phyloP scores from a whole-genome alignment of 768 basidiomycete species.

The Trametes coccinea region DNA sequence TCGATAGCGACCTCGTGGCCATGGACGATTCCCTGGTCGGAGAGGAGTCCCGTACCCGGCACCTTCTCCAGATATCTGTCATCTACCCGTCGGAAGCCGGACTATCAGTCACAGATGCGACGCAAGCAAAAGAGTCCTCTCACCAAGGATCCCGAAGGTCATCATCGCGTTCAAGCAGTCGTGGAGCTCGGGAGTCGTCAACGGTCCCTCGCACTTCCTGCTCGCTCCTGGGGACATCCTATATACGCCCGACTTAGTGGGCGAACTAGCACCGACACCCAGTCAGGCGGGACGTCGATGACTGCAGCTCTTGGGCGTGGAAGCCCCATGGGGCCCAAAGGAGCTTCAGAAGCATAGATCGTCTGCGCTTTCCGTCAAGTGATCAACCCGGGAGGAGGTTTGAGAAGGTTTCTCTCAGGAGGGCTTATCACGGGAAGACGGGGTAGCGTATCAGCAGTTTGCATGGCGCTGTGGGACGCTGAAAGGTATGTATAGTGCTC shows the following conservation, averaged over 20 bases:
- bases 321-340: neutral
- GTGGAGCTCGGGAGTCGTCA: neutral
- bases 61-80: constrained; percentile 40
- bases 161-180: constrained; percentile 30
- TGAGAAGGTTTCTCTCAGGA: constrained; percentile 9
- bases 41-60: constrained; percentile 44
- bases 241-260: neutral
- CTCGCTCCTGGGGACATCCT: neutral
- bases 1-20: constrained; percentile 38
- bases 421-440: constrained; percentile 1
- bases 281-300: neutral
- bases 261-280: neutral
- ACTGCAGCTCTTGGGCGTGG: neutral
- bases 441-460: neutral
- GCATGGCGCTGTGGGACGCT: neutral
- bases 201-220: neutral
- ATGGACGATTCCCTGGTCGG: constrained; percentile 39
- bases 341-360: neutral
- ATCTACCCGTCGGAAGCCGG: constrained; percentile 27
- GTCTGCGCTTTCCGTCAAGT: constrained; percentile 1
- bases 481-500: neutral
- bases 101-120: neutral
- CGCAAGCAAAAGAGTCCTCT: constrained; percentile 1
- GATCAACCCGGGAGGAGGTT: neutral
- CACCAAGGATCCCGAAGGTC: constrained; percentile 42